A percentile compares a stretch with the other conserved stretches of the same genome.
These are phyloP conservation scores for Leptomonas seymouri DNA, from an alignment of 208 protist genomes.

Conservation along the genomic window DNA sequence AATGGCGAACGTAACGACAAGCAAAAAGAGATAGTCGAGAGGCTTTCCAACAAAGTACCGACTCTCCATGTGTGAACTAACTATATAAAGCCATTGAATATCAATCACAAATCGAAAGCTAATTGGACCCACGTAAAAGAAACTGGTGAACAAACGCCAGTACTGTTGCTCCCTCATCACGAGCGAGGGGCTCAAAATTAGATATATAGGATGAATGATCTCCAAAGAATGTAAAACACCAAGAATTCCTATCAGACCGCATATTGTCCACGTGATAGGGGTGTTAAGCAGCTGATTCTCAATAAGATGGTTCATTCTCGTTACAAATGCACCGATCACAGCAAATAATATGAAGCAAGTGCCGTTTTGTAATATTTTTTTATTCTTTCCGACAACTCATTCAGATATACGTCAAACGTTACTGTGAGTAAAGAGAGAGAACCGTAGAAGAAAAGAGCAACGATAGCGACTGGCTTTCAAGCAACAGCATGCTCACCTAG, in stretches of 20 bases:
- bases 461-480: too few species aligned
- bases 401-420: not conserved
- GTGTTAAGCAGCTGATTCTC: conserved; percentile 31
- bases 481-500: too few species aligned
- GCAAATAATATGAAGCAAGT: not conserved
- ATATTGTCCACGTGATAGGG: conserved; percentile 27
- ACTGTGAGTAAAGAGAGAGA: not conserved
- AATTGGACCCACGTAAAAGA: conserved; percentile 73
- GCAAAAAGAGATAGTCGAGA: conserved; percentile 71
- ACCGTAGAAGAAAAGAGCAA: too few species aligned
- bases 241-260: conserved; percentile 46
- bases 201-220: conserved; percentile 67
- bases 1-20: conserved; percentile 46
- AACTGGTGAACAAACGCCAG: conserved; percentile 77
- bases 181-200: conserved; percentile 72
- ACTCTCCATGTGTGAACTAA: conserved; percentile 61
- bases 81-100: conserved; percentile 66
- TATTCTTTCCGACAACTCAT: too few species aligned
- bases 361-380: not conserved
- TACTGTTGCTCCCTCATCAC: conserved; percentile 83
- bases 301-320: conserved; percentile 27
- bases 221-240: conserved; percentile 41
- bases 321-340: not conserved
- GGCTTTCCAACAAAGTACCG: conserved; percentile 68
- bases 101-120: conserved; percentile 56